Conservation (phyloP, 352 stramenopile genomes). For the Stramenopiles sp. region DNA sequence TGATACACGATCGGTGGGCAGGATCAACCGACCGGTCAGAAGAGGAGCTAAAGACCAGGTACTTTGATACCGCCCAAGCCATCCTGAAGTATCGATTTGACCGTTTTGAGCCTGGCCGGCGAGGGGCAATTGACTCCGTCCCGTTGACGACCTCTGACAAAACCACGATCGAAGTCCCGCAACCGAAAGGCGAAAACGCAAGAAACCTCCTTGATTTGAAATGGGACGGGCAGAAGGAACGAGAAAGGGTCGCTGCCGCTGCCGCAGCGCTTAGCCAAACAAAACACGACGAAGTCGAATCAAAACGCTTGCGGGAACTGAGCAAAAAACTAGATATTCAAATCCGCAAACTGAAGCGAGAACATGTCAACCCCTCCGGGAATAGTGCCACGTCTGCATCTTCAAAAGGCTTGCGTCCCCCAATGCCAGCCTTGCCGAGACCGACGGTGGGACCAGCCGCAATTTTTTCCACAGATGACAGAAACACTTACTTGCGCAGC, state of each 20-base stretch:
- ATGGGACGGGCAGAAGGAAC: background rate
- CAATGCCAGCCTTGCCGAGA: background rate
- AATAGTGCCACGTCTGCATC: background rate
- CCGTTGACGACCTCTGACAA: background rate
- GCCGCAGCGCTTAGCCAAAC: background rate
- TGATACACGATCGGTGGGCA: conserved; percentile 31
- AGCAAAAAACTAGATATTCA: background rate
- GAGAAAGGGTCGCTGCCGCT: background rate
- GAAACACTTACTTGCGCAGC: background rate
- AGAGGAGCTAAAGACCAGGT: conserved; percentile 44
- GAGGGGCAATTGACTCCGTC: background rate
- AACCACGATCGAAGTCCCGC: background rate
- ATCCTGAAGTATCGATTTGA: background rate
- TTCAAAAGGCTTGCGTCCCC: background rate
- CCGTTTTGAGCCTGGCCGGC: background rate
- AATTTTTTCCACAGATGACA: too few species aligned
- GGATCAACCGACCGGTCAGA: conserved; percentile 27
- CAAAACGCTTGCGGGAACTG: background rate
- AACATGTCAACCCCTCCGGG: background rate
- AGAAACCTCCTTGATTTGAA: background rate
- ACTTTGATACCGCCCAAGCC: conserved; percentile 35
- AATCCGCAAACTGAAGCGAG: background rate
- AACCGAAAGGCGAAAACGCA: background rate
- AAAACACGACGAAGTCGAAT: background rate
- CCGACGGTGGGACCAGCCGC: background rate